These are phyloP conservation scores for Clavispora santaluciae DNA, from an alignment of 805 yeast species.

Conservation along the genomic window DNA sequence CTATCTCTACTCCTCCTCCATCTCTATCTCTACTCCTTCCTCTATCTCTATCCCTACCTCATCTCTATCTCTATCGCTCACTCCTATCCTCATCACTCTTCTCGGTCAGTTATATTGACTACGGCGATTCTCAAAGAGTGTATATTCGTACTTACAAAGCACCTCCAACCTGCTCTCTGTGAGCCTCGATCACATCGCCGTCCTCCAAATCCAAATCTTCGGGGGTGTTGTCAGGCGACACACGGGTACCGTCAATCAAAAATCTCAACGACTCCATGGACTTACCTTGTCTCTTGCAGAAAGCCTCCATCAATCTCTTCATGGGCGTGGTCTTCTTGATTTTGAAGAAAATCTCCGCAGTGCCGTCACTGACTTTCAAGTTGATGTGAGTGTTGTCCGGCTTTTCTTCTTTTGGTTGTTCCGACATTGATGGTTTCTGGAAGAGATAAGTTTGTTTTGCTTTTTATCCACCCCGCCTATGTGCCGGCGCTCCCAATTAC, in stretches of 20 bases:
- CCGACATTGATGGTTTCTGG: conserved; percentile 11
- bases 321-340: conserved; percentile 89
- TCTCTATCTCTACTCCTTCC: too few species aligned
- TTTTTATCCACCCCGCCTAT: background rate
- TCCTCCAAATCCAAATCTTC: conserved; percentile 90
- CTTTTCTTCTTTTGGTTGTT: conserved; percentile 18
- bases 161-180: conserved; percentile 88
- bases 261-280: conserved; percentile 77
- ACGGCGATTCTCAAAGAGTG: background rate
- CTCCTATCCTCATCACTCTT: too few species aligned
- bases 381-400: conserved; percentile 65
- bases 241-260: conserved; percentile 88
- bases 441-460: background rate
- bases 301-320: conserved; percentile 94
- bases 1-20: too few species aligned
- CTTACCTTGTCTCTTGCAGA: conserved; percentile 96
- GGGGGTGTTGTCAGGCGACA: conserved; percentile 85
- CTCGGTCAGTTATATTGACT: too few species aligned
- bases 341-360: conserved; percentile 91
- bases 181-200: conserved; percentile 95
- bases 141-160: conserved; percentile 2
- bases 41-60: too few species aligned
- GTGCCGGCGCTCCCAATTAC: background rate
- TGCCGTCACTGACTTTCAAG: conserved; percentile 90
- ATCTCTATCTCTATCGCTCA: too few species aligned